Conservation (phyloP, 345 rosid genomes). For the Heritiera fomes region DNA sequence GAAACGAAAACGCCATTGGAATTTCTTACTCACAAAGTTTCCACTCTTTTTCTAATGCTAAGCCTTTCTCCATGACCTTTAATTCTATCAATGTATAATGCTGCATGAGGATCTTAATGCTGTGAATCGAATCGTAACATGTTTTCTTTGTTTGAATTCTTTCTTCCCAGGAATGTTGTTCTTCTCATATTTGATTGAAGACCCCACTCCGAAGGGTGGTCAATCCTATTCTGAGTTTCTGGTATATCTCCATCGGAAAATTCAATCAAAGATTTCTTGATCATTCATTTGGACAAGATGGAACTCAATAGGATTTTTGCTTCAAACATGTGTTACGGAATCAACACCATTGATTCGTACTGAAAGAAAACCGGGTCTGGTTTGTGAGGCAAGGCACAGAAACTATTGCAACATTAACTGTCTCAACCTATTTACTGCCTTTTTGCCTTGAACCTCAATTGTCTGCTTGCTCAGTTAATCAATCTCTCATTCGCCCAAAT, state of each 20-base stretch:
- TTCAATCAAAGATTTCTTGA: constrained; percentile 75
- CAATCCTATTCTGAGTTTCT: constrained; percentile 86
- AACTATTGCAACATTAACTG: background rate
- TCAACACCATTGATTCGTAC: background rate
- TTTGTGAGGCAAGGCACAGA: background rate
- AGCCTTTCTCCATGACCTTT: background rate
- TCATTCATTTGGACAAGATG: background rate
- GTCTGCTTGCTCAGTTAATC: too few species aligned
- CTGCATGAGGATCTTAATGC: background rate
- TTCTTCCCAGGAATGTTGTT: constrained; percentile 63
- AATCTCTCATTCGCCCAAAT: too few species aligned
- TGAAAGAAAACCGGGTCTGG: background rate
- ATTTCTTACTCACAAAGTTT: background rate
- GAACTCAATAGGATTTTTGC: background rate
- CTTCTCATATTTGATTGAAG: constrained; percentile 75
- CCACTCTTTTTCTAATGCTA: background rate
- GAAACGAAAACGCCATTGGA: background rate
- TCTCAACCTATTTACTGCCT: too few species aligned
- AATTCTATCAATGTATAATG: background rate
- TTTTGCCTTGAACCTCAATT: too few species aligned
- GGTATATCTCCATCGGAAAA: constrained; percentile 74
- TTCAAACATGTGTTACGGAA: too few species aligned
- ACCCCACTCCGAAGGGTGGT: constrained; percentile 56
- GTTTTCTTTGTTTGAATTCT: background rate
- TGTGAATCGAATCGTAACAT: background rate